phyloP scores from a whole-genome alignment of 352 stramenopile genomes.

The Lagenidium giganteum region DNA sequence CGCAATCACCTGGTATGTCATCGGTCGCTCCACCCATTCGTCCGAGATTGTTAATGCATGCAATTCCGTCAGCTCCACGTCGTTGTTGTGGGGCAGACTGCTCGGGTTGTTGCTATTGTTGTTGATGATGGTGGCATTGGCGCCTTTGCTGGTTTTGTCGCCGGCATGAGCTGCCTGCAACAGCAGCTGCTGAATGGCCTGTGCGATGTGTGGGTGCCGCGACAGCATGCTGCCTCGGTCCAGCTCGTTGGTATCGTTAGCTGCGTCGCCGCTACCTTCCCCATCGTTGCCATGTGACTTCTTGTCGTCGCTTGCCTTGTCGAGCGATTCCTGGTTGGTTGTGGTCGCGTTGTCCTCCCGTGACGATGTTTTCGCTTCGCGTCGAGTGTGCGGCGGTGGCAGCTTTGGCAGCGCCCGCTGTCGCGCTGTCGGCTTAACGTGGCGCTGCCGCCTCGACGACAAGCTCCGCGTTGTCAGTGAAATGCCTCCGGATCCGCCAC shows the following conservation, averaged over 20 bases:
- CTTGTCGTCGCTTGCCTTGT: neutral
- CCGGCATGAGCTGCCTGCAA: conserved; percentile 9
- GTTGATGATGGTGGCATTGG: neutral
- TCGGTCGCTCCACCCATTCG: conserved; percentile 40
- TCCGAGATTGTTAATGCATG: conserved; percentile 10
- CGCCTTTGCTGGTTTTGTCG: neutral
- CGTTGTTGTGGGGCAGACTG: neutral
- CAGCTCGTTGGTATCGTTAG: neutral
- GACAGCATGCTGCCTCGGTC: conserved; percentile 22
- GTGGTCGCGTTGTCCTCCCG: neutral
- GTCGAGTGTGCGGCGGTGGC: conserved; percentile 3
- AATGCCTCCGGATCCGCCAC: too few species aligned
- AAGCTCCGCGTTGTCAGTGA: neutral
- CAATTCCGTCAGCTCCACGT: neutral
- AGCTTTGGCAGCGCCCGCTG: neutral
- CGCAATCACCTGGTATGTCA: conserved; percentile 44
- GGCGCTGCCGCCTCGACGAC: neutral
- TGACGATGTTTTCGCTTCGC: too few species aligned
- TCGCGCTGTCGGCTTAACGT: conserved; percentile 4
- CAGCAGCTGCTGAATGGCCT: conserved; percentile 30
- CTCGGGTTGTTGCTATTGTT: neutral
- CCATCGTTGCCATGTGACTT: neutral
- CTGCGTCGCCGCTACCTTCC: neutral
- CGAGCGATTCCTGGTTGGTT: neutral
- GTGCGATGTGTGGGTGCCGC: conserved; percentile 39